Evolutionary conservation across 768 basidiomycete species (phyloP).

Genomic region (Panus rudis): DNA sequence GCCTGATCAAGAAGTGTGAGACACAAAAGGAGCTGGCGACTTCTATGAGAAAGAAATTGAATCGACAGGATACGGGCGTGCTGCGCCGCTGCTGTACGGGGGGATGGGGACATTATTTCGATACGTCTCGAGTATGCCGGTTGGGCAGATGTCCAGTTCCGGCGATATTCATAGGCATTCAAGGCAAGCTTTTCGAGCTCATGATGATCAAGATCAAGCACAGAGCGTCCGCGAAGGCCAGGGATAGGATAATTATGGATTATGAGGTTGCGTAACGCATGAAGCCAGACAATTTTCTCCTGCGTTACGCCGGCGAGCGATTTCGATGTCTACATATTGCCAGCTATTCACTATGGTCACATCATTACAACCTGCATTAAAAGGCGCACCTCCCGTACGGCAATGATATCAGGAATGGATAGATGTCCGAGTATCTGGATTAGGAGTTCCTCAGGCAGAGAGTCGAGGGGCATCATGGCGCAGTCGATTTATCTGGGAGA

Average conservation of each 20-base stretch:
- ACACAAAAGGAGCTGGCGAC: slow-evolving; percentile 40
- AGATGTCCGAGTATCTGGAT: slow-evolving; percentile 37
- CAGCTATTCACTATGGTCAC: background rate
- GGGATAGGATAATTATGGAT: slow-evolving; percentile 43
- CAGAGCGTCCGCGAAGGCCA: slow-evolving; percentile 21
- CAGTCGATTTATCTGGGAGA: no score
- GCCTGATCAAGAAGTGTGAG: slow-evolving; percentile 24
- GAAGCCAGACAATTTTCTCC: slow-evolving; percentile 44
- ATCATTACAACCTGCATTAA: background rate
- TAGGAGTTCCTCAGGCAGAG: slow-evolving; percentile 44
- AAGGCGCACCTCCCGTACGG: slow-evolving; percentile 39
- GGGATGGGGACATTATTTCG: slow-evolving; percentile 22
- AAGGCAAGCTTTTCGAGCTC: slow-evolving; percentile 39
- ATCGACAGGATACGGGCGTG: slow-evolving; percentile 35
- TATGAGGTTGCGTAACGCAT: slow-evolving; percentile 36
- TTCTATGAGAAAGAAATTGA: slow-evolving; percentile 39
- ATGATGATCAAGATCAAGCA: slow-evolving; percentile 30
- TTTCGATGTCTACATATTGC: slow-evolving; percentile 37
- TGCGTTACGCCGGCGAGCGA: slow-evolving; percentile 35
- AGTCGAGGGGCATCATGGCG: slow-evolving; percentile 1
- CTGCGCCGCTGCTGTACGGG: slow-evolving; percentile 8
- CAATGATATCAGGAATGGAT: slow-evolving; percentile 34
- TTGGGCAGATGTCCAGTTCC: slow-evolving; percentile 40
- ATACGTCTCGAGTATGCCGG: slow-evolving; percentile 27
- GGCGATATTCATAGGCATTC: slow-evolving; percentile 35